phyloP scores from a whole-genome alignment of 2,329 filamentous ascomycete genomes.

The Nemania diffusa region DNA sequence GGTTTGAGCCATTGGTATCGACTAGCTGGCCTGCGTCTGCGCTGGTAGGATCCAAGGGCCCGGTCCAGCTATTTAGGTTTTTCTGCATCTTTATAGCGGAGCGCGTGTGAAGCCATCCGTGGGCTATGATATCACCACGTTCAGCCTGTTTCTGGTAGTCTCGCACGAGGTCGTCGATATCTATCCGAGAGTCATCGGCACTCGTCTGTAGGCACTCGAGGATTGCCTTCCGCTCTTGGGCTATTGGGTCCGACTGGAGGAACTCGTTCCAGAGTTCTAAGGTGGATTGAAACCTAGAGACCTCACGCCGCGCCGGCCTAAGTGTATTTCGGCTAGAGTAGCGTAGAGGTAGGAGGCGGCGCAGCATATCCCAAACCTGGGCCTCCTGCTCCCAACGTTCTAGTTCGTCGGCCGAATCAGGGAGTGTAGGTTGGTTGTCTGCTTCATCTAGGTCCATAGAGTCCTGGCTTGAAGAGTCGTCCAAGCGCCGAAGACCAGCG shows the following conservation, averaged over 20 bases:
- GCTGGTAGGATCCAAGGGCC: constrained; percentile 71
- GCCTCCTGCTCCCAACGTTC: constrained; percentile 81
- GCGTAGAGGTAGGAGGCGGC: constrained; percentile 76
- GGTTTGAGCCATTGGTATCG: constrained; percentile 68
- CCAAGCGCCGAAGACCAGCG: constrained; percentile 46
- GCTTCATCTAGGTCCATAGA: constrained; percentile 67
- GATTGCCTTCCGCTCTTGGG: constrained; percentile 81
- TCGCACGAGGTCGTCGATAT: constrained; percentile 79
- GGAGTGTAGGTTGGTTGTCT: constrained; percentile 50
- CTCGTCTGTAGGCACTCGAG: constrained; percentile 88
- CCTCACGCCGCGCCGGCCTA: constrained; percentile 52
- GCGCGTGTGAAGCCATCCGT: constrained; percentile 93
- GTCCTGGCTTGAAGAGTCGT: constrained; percentile 53
- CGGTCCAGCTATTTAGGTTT: constrained; percentile 74
- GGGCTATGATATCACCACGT: constrained; percentile 81
- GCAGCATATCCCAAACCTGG: constrained; percentile 89
- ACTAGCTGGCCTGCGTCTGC: constrained; percentile 65
- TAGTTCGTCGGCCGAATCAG: constrained; percentile 55
- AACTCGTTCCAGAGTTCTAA: constrained; percentile 73
- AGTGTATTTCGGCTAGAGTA: constrained; percentile 57
- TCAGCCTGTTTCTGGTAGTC: constrained; percentile 81
- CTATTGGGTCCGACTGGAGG: constrained; percentile 75
- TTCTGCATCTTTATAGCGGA: constrained; percentile 91
- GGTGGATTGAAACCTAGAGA: constrained; percentile 45
- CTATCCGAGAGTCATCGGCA: constrained; percentile 71